Percentiles rank a stretch among this genome's conserved stretches.
Conservation (phyloP, 2,329 filamentous ascomycete species). For the Aureobasidium sp. region DNA sequence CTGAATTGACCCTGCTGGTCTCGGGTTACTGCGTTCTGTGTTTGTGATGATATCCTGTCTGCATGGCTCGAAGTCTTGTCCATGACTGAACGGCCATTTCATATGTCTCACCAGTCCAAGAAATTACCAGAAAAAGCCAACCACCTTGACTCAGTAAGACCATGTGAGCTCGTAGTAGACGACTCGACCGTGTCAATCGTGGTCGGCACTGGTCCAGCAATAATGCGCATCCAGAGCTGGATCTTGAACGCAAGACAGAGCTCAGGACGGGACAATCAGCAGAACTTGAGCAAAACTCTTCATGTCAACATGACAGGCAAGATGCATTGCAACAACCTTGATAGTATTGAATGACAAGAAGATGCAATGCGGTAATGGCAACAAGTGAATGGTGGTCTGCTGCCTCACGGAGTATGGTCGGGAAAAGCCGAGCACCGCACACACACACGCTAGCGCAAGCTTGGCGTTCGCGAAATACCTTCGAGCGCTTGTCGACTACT, state of each 20-base stretch:
- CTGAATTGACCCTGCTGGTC: not conserved
- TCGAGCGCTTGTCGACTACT: slow-evolving; percentile 3
- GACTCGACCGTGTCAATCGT: not conserved
- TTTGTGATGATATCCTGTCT: not conserved
- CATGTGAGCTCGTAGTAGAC: not conserved
- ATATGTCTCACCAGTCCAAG: too few species aligned
- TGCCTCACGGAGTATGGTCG: not conserved
- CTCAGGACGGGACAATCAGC: too few species aligned
- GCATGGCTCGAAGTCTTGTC: not conserved
- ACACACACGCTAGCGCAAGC: not conserved
- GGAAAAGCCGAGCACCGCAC: not conserved
- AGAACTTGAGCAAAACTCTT: not conserved
- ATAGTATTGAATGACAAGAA: not conserved
- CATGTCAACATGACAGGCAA: not conserved
- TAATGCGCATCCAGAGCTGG: not conserved
- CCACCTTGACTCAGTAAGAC: too few species aligned
- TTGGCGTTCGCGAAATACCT: slow-evolving; percentile 4
- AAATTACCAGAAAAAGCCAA: too few species aligned
- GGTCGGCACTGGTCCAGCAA: not conserved
- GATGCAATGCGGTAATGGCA: not conserved
- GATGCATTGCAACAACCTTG: not conserved
- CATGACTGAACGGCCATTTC: too few species aligned
- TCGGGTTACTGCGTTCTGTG: not conserved
- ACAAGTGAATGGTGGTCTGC: not conserved
- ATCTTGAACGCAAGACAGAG: not conserved